A percentile compares a stretch with the other conserved stretches of the same genome.
These are phyloP conservation scores for Rosa hybrid DNA, from an alignment of 331 rosid genomes.

Conservation along the genomic window DNA sequence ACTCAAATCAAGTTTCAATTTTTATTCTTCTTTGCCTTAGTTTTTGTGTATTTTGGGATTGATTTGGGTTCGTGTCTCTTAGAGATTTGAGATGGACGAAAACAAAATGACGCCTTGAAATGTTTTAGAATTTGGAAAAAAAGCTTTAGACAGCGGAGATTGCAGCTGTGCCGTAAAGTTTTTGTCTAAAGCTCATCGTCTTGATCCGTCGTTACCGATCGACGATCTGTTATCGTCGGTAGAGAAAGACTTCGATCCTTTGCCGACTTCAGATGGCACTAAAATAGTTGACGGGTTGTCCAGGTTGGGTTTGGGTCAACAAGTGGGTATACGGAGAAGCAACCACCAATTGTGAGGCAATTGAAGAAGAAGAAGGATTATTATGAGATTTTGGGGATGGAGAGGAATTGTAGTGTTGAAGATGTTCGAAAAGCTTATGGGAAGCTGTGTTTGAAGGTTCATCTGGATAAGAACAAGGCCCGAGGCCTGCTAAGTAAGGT, in stretches of 20 bases:
- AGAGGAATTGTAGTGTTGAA: conserved; percentile 74
- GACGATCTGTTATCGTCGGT: conserved; percentile 60
- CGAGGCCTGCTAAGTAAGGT: conserved; percentile 54
- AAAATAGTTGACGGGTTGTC: conserved; percentile 33
- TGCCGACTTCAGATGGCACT: conserved; percentile 18
- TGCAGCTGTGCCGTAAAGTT: conserved; percentile 74
- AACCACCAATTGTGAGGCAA: conserved; percentile 57
- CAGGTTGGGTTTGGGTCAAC: conserved; percentile 33
- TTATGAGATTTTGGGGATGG: conserved; percentile 80
- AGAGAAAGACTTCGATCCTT: conserved; percentile 38
- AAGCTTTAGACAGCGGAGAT: conserved; percentile 51
- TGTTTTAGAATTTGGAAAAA: too few relatives aligned
- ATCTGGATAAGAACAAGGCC: conserved; percentile 93
- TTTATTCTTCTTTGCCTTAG: too few relatives aligned
- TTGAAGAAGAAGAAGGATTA: conserved; percentile 82
- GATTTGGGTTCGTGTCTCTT: too few relatives aligned
- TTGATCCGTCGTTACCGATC: conserved; percentile 66
- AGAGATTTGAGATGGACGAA: too few relatives aligned
- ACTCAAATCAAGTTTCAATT: too few relatives aligned
- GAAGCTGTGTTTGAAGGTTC: conserved; percentile 88
- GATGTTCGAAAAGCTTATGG: conserved; percentile 85
- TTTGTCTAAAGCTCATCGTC: conserved; percentile 75
- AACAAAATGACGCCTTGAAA: too few relatives aligned
- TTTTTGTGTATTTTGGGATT: too few relatives aligned
- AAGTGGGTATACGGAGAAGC: conserved; percentile 54